Evolutionary conservation across 148 eudicot genomes (phyloP).

Genomic region (Amaranthus hypochondriacus): DNA sequence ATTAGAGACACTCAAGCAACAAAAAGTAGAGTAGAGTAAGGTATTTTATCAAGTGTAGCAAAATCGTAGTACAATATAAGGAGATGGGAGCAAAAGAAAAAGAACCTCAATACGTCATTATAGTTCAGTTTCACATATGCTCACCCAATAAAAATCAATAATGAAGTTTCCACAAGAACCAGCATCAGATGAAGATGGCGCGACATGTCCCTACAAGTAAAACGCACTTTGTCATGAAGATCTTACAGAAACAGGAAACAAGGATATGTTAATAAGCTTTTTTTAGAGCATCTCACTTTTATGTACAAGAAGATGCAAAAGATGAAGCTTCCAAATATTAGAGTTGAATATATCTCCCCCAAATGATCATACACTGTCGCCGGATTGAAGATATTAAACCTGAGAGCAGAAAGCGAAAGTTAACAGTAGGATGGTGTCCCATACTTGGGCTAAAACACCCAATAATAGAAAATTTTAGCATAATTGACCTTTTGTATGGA

Average conservation of each 20-base stretch:
- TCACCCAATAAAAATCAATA: slow-evolving; percentile 96
- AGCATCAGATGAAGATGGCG: slow-evolving; percentile 91
- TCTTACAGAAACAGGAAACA: background rate
- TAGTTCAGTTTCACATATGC: slow-evolving; percentile 17
- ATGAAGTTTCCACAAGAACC: slow-evolving; percentile 88
- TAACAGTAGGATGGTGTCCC: background rate
- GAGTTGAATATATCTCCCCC: slow-evolving; percentile 92
- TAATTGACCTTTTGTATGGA: too few relatives aligned
- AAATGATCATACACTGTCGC: slow-evolving; percentile 81
- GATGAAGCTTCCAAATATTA: slow-evolving; percentile 85
- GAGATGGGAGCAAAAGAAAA: background rate
- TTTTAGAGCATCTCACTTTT: slow-evolving; percentile 42
- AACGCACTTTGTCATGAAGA: slow-evolving; percentile 13
- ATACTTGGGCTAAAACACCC: background rate
- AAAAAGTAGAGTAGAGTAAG: too few relatives aligned
- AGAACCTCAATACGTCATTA: background rate
- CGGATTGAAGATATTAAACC: slow-evolving; percentile 89
- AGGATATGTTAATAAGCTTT: background rate
- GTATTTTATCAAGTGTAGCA: background rate
- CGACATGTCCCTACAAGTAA: slow-evolving; percentile 65
- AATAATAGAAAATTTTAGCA: too few relatives aligned
- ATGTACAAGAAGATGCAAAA: slow-evolving; percentile 77
- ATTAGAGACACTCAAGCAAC: too few relatives aligned
- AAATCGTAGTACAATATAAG: background rate
- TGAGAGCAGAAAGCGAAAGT: slow-evolving; percentile 30